Evolutionary conservation across 805 yeast genomes (phyloP).

Genomic region (Grigorovia jiainica): DNA sequence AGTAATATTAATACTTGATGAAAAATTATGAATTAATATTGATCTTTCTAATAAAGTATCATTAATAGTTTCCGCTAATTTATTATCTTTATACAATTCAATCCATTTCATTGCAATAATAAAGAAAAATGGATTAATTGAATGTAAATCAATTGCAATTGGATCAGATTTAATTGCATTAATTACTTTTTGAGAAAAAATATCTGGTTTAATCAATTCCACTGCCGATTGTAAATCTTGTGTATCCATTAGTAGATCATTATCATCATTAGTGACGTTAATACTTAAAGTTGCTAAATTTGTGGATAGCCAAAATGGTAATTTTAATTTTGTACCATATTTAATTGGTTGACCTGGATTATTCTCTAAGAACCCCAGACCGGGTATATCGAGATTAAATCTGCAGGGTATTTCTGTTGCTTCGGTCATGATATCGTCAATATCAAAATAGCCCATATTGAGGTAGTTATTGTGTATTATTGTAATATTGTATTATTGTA

Average conservation of each 20-base stretch:
- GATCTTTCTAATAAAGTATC: conserved; percentile 57
- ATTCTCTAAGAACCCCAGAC: conserved; percentile 80
- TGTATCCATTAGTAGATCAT: neutral
- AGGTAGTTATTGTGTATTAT: neutral
- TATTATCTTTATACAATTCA: conserved; percentile 54
- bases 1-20: conserved; percentile 26
- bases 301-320: conserved; percentile 87
- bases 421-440: conserved; percentile 68
- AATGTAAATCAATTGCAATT: conserved; percentile 52
- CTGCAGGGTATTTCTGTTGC: conserved; percentile 68
- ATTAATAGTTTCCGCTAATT: conserved; percentile 41
- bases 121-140: conserved; percentile 59
- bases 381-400: conserved; percentile 71
- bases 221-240: conserved; percentile 34
- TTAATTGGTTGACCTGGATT: conserved; percentile 52
- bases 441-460: conserved; percentile 50
- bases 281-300: conserved; percentile 48
- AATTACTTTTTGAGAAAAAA: conserved; percentile 51
- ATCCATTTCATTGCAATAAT: conserved; percentile 71
- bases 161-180: conserved; percentile 79
- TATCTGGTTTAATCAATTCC: conserved; percentile 62
- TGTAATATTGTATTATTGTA: neutral
- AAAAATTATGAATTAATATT: conserved; percentile 61
- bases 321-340: conserved; percentile 54
- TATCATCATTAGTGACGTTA: conserved; percentile 20